phyloP scores from a whole-genome alignment of 2,329 filamentous ascomycete species.

The Alternaria panax region DNA sequence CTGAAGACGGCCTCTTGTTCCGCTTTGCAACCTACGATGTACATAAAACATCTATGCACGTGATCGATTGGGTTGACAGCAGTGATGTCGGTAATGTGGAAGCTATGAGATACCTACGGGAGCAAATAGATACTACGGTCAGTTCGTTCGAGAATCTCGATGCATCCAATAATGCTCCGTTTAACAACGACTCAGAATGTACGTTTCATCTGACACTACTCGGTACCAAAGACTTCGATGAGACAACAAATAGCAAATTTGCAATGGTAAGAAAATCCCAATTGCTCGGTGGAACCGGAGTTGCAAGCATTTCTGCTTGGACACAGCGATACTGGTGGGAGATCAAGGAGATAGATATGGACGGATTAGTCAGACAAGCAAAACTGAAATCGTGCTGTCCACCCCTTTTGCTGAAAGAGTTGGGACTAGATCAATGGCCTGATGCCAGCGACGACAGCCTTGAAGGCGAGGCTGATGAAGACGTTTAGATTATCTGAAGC shows the following conservation, averaged over 20 bases:
- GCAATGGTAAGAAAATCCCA: background rate
- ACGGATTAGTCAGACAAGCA: background rate
- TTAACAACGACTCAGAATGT: background rate
- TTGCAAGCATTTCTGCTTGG: background rate
- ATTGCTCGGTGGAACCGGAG: background rate
- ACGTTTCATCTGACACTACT: background rate
- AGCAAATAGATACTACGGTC: background rate
- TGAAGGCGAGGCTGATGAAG: constrained; percentile 27
- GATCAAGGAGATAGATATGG: background rate
- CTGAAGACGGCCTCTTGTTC: background rate
- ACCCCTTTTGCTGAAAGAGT: background rate
- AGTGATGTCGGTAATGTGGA: background rate
- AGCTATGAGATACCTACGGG: background rate
- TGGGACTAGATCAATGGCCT: constrained; percentile 28
- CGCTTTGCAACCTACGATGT: background rate
- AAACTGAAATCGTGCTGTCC: background rate
- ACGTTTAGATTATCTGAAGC: constrained; percentile 18
- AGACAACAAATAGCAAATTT: background rate
- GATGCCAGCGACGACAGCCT: constrained; percentile 34
- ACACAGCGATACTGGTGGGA: background rate
- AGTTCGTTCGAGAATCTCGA: background rate
- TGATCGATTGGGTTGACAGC: background rate
- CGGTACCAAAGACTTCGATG: background rate
- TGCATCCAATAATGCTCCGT: background rate
- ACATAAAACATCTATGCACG: background rate